Evolutionary conservation across 2,329 filamentous ascomycete species (phyloP), one percentile per base, ranked within the genome.

Genomic region (Cadophora gregata): DNA sequence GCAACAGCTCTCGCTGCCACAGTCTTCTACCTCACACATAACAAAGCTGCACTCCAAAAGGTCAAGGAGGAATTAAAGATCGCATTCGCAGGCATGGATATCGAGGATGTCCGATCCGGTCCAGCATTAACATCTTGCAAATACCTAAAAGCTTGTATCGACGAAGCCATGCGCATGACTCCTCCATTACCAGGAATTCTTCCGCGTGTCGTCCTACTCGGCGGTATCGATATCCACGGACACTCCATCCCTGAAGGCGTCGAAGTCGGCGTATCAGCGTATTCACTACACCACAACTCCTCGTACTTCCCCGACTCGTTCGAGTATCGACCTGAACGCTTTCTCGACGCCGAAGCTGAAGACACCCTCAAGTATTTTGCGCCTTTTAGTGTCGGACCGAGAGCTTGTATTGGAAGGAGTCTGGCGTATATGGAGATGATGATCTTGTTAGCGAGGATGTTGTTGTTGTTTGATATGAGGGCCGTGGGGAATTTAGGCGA

Each of bases 281-380:
- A 82, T 74, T 76, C 80, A 0, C 78, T 84, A 27, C 81, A 84
- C 63, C 81, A 82, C 38, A 80, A 83, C 63, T 72, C 78, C 1
- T 64, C 75, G 2, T 82, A 83, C 74, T 83, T 79, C 73, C 79
- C 79, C 0, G 70, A 78, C 27, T 78, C 82, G 0, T 78, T 79
- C 62, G 63, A 68, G 0, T 84, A 79, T 68, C 64, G 78, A 7
- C 83, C 83, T 0, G 81, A 84, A 69, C 78, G 83, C 19, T 85
- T 82, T 82, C 78, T 84, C 3, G 59, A 58, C 0, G 66, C 31
- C 67, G 1, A 47, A 8, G 31, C 10, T 16, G 63, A 60, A 45
- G n/a, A 51, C 8, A n/a, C 19, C 68, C 71, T 7, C 63, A 71
- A 61, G 60, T 74, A 73, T 0, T 75, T 70, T 25, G 64, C 50